A percentile compares a stretch with the other conserved stretches of the same genome.
Conservation (phyloP, 164 flowering plant species). For the Macadamia tetraphylla region DNA sequence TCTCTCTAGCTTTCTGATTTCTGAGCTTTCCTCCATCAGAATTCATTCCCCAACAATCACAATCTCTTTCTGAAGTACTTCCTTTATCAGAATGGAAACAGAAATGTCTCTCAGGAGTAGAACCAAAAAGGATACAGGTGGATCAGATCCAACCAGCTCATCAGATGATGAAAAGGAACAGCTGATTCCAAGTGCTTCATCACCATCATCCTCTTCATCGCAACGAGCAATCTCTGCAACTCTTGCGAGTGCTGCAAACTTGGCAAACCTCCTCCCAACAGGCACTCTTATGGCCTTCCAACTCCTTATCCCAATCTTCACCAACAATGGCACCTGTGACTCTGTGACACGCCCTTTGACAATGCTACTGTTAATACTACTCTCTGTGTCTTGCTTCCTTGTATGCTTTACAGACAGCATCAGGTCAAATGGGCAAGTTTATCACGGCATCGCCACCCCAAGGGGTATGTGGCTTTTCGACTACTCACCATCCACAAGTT, state of each 20-base stretch:
- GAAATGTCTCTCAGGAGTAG: not conserved
- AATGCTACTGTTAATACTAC: constrained; percentile 20
- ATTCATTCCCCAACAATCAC: too few relatives aligned
- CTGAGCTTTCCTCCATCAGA: too few relatives aligned
- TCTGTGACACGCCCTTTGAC: constrained; percentile 34
- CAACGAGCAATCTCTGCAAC: constrained; percentile 43
- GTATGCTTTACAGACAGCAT: constrained; percentile 66
- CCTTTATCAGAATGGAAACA: not conserved
- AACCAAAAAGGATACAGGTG: not conserved
- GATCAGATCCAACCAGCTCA: not conserved
- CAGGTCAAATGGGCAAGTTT: constrained; percentile 32
- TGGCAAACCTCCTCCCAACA: constrained; percentile 69
- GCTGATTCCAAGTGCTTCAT: constrained; percentile 1
- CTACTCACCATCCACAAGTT: constrained; percentile 7
- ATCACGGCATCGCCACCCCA: constrained; percentile 51
- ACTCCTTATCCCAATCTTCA: constrained; percentile 42
- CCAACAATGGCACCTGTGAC: constrained; percentile 52
- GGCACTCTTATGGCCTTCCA: constrained; percentile 60
- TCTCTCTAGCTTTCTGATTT: too few relatives aligned
- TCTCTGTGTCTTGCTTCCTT: constrained; percentile 43
- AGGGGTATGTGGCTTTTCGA: constrained; percentile 53
- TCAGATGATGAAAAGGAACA: not conserved
- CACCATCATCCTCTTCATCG: constrained; percentile 12
- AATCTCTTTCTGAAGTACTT: too few relatives aligned
- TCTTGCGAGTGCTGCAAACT: constrained; percentile 40